Conservation (phyloP, 257 asterid species). For the Scutellaria minor region DNA sequence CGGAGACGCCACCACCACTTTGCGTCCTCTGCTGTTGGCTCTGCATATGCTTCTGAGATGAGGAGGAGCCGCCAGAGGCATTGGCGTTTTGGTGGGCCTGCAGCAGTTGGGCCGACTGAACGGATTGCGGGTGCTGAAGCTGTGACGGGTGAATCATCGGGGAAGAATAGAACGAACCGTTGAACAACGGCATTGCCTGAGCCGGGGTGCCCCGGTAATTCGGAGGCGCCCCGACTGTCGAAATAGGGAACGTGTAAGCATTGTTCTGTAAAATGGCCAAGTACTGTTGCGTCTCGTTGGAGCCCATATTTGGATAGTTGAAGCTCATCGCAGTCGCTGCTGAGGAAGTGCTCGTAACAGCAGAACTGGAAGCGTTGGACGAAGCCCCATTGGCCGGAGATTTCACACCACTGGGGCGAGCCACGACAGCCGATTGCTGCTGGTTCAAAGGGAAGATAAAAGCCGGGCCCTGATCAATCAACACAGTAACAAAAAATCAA, state of each 20-base stretch:
- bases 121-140: slow-evolving; percentile 56
- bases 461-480: slow-evolving; percentile 70
- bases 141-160: slow-evolving; percentile 85
- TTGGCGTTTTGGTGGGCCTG: slow-evolving; percentile 60
- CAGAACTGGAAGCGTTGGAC: slow-evolving; percentile 44
- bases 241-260: slow-evolving; percentile 76
- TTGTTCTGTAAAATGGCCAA: slow-evolving; percentile 83
- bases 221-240: slow-evolving; percentile 70
- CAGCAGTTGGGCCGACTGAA: slow-evolving; percentile 53
- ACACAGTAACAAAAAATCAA: slow-evolving; percentile 8
- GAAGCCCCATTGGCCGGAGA: slow-evolving; percentile 39
- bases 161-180: slow-evolving; percentile 79
- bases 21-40: slow-evolving; percentile 61
- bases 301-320: slow-evolving; percentile 75
- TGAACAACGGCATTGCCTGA: slow-evolving; percentile 85
- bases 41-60: slow-evolving; percentile 78
- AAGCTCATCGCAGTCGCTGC: slow-evolving; percentile 69
- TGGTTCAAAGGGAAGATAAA: slow-evolving; percentile 88
- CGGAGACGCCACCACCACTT: slow-evolving; percentile 38
- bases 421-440: slow-evolving; percentile 72
- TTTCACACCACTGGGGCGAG: slow-evolving; percentile 52
- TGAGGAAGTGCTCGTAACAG: slow-evolving; percentile 44
- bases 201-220: slow-evolving; percentile 78
- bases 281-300: slow-evolving; percentile 73
- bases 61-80: slow-evolving; percentile 58